A percentile compares a stretch with the other conserved stretches of the same genome.
Conservation (phyloP, 306 rosid genomes). For the Potentilla sterilis region DNA sequence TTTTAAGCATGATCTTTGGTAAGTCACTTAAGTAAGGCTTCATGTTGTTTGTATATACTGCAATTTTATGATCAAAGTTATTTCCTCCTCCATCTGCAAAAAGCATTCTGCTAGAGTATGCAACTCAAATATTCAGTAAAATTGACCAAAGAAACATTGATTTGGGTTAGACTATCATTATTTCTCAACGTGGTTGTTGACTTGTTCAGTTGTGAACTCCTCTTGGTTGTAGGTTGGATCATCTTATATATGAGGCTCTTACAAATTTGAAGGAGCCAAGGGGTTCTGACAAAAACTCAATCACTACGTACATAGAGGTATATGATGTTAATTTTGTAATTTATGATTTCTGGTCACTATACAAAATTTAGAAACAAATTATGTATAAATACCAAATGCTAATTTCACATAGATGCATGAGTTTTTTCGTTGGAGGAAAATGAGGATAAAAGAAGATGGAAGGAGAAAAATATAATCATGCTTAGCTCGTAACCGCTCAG, state of each 20-base stretch:
- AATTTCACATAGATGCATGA: conserved; percentile 18
- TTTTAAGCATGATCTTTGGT: neutral
- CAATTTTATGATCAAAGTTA: neutral
- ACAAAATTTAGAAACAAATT: neutral
- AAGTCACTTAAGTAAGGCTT: neutral
- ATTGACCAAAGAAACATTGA: conserved; percentile 3
- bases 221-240: conserved; percentile 73
- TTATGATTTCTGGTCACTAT: neutral
- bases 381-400: conserved; percentile 18
- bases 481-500: neutral
- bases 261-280: conserved; percentile 75
- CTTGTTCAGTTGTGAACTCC: conserved; percentile 16
- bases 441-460: neutral
- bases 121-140: neutral
- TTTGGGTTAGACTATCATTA: neutral
- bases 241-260: conserved; percentile 69
- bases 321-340: conserved; percentile 19
- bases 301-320: conserved; percentile 87
- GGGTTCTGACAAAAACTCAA: conserved; percentile 84
- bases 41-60: neutral
- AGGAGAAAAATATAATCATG: neutral
- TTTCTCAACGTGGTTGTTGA: conserved; percentile 19
- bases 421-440: neutral
- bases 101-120: neutral
- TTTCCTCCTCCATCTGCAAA: neutral